Evolutionary conservation across 1,139 yeast genomes (phyloP), one percentile per base, ranked within the genome.

Genomic region (Debaryomyces nepalensis): DNA sequence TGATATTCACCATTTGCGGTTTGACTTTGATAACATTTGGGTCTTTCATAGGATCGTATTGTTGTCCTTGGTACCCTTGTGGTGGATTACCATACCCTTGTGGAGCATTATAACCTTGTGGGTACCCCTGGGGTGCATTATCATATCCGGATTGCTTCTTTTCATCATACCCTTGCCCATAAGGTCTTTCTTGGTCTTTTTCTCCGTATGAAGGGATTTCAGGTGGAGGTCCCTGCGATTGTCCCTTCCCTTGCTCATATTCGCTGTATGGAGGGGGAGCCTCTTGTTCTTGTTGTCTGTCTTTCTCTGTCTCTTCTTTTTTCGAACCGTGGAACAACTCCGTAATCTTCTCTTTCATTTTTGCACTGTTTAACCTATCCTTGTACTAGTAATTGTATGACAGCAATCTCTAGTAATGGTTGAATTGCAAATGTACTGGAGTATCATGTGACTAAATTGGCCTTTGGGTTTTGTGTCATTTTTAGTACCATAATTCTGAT

Each of bases 1-100:
- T 46, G 14, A 73, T 73, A 45, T 72, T 66, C 14, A 70, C 74
- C 43, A 55, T 44, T 29, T 66, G 67, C 2, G 76, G 73, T 4
- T 65, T 53, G 4, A 70, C 65, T 34, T 54, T 58, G 42, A 55
- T 58, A 3, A 64, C 70, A 37, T 61, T 59, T 2, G 66, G 68
- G 36, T 61, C 67, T 4, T 55, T 39, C 54, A 58, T 45, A 2
- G 66, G 67, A 41, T 61, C 55, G 35, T 57, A 51, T n/a, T 38
- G 40, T 12, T 24, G 32, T 29, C 37, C 37, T 27, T 38, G 45
- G 39, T 41, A 26, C 19, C 35, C 41, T 29, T 38, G 46, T 24
- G 39, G 46, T 26, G 42, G 51, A 12, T 40, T 38, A 4, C 42
- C 44, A 31, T 44, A 32, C 12, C 42, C 44, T 8, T 29, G 39